Percentiles rank a stretch among this genome's conserved stretches.
Conservation (phyloP, 495 filamentous ascomycete genomes). For the Hypoxylon cercidicola region DNA sequence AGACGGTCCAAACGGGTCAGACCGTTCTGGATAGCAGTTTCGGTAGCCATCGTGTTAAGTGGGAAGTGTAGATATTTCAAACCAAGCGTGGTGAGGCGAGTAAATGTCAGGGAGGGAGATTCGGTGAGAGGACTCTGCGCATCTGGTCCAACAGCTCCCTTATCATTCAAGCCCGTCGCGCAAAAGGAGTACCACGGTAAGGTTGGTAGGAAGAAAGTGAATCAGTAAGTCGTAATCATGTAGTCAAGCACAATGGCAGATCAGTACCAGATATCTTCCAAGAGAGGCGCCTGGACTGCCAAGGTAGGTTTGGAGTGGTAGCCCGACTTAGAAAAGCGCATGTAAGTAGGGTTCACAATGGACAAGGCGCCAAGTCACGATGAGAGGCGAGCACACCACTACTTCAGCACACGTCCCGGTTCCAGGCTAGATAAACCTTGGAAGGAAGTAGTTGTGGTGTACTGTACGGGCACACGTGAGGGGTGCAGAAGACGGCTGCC, state of each 20-base stretch:
- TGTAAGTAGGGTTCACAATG: conserved; percentile 34
- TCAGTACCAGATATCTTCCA: conserved; percentile 17
- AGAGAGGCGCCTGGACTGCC: not conserved
- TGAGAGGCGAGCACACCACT: conserved; percentile 37
- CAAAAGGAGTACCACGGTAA: conserved; percentile 5
- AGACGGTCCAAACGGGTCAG: conserved; percentile 46
- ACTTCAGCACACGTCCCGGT: conserved; percentile 9
- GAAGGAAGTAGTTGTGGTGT: conserved; percentile 11
- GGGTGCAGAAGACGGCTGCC: conserved; percentile 29
- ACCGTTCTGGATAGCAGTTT: conserved; percentile 43
- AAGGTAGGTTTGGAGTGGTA: conserved; percentile 1
- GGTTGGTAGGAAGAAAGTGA: conserved; percentile 7
- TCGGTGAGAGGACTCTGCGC: conserved; percentile 30
- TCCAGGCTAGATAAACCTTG: conserved; percentile 39
- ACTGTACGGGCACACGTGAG: conserved; percentile 39
- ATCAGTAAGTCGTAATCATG: conserved; percentile 34
- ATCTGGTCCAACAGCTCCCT: conserved; percentile 30
- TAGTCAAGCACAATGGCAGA: conserved; percentile 27
- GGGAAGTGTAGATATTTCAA: conserved; percentile 24
- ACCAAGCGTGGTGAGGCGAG: conserved; percentile 1
- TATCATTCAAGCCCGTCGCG: conserved; percentile 31
- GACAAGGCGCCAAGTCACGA: conserved; percentile 34
- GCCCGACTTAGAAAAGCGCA: conserved; percentile 23
- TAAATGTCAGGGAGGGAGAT: conserved; percentile 27
- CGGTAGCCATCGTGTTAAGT: conserved; percentile 40